Evolutionary conservation across 257 asterid genomes (phyloP), one percentile per base, ranked within the genome.

Genomic region (Thymus mandschuricus): DNA sequence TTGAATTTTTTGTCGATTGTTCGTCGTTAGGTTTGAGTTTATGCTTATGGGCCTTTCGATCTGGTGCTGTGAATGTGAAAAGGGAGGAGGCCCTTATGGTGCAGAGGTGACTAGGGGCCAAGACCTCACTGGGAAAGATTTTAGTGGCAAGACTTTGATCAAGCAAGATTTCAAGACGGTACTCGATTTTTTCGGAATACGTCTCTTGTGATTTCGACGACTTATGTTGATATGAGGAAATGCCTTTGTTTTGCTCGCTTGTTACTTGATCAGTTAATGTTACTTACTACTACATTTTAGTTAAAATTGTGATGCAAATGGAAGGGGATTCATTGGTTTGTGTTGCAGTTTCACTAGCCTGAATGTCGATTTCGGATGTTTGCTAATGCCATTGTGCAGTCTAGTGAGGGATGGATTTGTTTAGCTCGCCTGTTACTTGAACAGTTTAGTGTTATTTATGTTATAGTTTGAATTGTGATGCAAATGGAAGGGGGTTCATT

Each of bases 11-110:
- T 57, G 54, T 15, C 68, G 31, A 8, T 68, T 31, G 11, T 60
- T 61, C 2, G 6, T 41, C 3, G 3, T 28, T 63, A 21, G 21
- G 21, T 21, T 21, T 21, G 21, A 21, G 21, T 61, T 46, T 12
- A 54, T 40, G 28, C 33, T 28, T 55, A 3, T 69, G 60, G 57
- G 21, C 46, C 59, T 78, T 5, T 38, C 6, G 40, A 55, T 60
- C 54, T 52, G 10, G 35, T 67, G 48, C 57, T 64, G 34, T 27
- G 60, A 51, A 48, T 52, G 21, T 38, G 13, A 9, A 73, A 80
- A 92, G 95, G 99, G 99, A 2, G 97, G 99, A 71, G 99, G 99
- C 44, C 97, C 99, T 30, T 94, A 94, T 71, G 99, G 99, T 55
- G 68, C 89, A 64, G 99, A 76, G 76, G 99, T 94, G 27, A 94